phyloP scores from a whole-genome alignment of 2,329 filamentous ascomycete genomes.

The Nothomitra cinnamomea region DNA sequence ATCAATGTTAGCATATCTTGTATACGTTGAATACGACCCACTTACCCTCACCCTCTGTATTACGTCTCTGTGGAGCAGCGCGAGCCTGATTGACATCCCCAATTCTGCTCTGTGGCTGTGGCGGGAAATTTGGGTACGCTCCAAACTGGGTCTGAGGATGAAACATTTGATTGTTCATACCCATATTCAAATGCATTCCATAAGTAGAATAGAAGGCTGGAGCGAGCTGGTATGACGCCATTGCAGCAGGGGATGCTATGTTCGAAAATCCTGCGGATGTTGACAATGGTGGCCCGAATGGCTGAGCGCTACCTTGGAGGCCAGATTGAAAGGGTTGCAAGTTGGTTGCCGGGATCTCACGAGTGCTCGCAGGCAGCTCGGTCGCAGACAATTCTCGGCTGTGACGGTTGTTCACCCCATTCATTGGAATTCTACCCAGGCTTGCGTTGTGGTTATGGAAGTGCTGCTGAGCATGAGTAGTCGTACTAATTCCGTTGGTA shows the following conservation, averaged over 20 bases:
- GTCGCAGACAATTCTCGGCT: slow-evolving; percentile 47
- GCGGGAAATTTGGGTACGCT: slow-evolving; percentile 36
- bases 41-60: slow-evolving; percentile 50
- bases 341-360: neutral
- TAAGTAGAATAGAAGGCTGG: slow-evolving; percentile 14
- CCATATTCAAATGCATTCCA: slow-evolving; percentile 6
- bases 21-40: neutral
- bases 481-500: slow-evolving; percentile 35
- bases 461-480: slow-evolving; percentile 42
- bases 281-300: slow-evolving; percentile 46
- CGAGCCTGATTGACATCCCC: slow-evolving; percentile 47
- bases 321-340: slow-evolving; percentile 48
- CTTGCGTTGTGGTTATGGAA: slow-evolving; percentile 62
- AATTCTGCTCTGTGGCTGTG: slow-evolving; percentile 1
- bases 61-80: slow-evolving; percentile 57
- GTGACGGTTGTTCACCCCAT: slow-evolving; percentile 48
- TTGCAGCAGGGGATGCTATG: slow-evolving; percentile 7
- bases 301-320: slow-evolving; percentile 61
- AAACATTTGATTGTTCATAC: slow-evolving; percentile 3
- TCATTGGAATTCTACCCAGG: slow-evolving; percentile 60
- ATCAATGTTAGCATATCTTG: slow-evolving; percentile 17
- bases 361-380: neutral
- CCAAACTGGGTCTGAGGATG: slow-evolving; percentile 27
- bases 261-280: neutral
- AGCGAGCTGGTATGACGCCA: slow-evolving; percentile 6